These are phyloP conservation scores for Salvia hispanica DNA, from an alignment of 257 asterid genomes.

Conservation along the genomic window DNA sequence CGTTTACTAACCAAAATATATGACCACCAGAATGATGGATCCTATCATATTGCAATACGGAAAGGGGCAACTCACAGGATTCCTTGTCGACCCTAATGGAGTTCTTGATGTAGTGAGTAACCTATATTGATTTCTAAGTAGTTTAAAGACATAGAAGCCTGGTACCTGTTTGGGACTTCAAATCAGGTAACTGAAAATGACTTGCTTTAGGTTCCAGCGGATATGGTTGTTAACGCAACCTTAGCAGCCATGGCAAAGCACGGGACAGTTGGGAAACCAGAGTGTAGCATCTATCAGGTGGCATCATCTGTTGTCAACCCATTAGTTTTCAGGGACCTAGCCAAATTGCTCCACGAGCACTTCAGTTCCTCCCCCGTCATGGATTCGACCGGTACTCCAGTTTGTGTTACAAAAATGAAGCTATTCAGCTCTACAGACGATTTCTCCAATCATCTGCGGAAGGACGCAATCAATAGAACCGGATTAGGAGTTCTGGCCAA, in stretches of 20 bases:
- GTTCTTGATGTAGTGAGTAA: conserved; percentile 90
- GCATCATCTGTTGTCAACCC: conserved; percentile 95
- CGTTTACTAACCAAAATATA: conserved; percentile 4
- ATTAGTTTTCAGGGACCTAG: conserved; percentile 67
- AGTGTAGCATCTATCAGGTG: conserved; percentile 49
- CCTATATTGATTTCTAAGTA: neutral
- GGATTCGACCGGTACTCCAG: conserved; percentile 69
- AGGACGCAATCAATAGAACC: conserved; percentile 56
- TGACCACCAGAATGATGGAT: conserved; percentile 86
- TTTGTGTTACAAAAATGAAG: conserved; percentile 72
- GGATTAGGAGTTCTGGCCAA: conserved; percentile 56
- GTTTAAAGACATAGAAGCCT: neutral
- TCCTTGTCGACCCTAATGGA: conserved; percentile 86
- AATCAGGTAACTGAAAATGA: neutral
- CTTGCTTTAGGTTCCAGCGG: conserved; percentile 81
- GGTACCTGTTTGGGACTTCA: conserved; percentile 14
- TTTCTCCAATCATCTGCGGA: conserved; percentile 76
- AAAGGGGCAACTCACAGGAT: conserved; percentile 89
- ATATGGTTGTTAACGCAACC: conserved; percentile 93
- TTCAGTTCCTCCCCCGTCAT: conserved; percentile 66
- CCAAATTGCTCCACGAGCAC: conserved; percentile 65
- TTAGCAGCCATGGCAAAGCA: conserved; percentile 98
- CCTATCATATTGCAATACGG: conserved; percentile 89
- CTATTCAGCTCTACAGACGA: conserved; percentile 87
- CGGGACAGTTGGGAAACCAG: conserved; percentile 58